A percentile compares a stretch with the other conserved stretches of the same genome.
phyloP scores from a whole-genome alignment of 257 asterid genomes.

The Ligustrum vulgare region DNA sequence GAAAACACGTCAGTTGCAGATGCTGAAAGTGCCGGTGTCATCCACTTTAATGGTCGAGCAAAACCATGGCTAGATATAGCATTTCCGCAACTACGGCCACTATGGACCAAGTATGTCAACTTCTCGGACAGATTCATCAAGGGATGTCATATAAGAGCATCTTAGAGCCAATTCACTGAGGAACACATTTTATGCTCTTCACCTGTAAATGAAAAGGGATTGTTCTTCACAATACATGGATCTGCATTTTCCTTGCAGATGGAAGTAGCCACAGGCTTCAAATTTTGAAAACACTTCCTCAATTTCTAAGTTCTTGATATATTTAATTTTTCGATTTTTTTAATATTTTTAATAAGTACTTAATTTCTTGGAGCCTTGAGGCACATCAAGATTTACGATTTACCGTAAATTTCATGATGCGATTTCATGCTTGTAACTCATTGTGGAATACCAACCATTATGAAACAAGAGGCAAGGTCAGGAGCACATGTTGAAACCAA shows the following conservation, averaged over 20 bases:
- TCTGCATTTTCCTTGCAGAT: slow-evolving; percentile 30
- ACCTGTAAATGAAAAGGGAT: slow-evolving; percentile 46
- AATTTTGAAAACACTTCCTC: slow-evolving; percentile 45
- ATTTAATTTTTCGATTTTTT: slow-evolving; percentile 22
- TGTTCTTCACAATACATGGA: slow-evolving; percentile 28
- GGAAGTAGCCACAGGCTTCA: slow-evolving; percentile 35
- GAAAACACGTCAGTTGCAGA: slow-evolving; percentile 67
- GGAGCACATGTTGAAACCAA: neutral
- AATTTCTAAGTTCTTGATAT: slow-evolving; percentile 30
- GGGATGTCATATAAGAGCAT: slow-evolving; percentile 74
- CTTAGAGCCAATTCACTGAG: slow-evolving; percentile 37
- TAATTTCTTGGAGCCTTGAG: slow-evolving; percentile 13
- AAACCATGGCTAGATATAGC: slow-evolving; percentile 99
- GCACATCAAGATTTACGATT: neutral
- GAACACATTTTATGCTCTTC: slow-evolving; percentile 25
- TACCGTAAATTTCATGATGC: neutral
- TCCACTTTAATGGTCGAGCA: slow-evolving; percentile 94
- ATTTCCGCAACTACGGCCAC: slow-evolving; percentile 73
- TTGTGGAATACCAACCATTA: neutral
- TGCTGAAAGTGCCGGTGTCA: slow-evolving; percentile 78
- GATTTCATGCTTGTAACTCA: neutral
- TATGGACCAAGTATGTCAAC: slow-evolving; percentile 79
- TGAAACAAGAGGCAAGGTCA: neutral
- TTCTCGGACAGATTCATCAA: slow-evolving; percentile 77
- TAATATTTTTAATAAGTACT: slow-evolving; percentile 10